Base-by-base conservation (phyloP, 2,329 filamentous ascomycete species). In the Cladosporium oxysporum region DNA sequence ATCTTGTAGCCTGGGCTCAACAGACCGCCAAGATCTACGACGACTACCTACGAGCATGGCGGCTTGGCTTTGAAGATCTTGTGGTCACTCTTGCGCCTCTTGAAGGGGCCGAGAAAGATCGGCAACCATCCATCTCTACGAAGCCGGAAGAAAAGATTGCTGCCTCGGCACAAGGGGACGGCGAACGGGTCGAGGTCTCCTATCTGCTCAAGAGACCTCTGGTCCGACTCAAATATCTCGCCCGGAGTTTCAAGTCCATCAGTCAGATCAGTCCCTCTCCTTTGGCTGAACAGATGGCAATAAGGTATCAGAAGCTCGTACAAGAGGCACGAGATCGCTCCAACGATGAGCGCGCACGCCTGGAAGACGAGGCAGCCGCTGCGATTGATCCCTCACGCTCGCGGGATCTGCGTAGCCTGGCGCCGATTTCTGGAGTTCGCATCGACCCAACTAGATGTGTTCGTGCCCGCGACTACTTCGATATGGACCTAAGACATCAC, bases 181-280 rank as follows among this genome's bases (percentile, higher is more conserved):
- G 94, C 14, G 92, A 97, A 76, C 88, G 92, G 61, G 93, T 97
- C 10, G 95, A 98, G 76, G 95, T 99, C 58, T 93, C 93, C 8
- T 96, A 95, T 78, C 83, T 99, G 55, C 83, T 99, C 62, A 97
- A 96, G 79, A 84, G 94, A 63, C 95, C 95, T 0, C 80, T 99
- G 50, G 88, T 97, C 26, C 87, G 95, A 57, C 82, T 97, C 67
- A 97, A 97, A 77, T 91, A 93, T 77, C 87, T 99, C 68, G 84
- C 89, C 52, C 97, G 93, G 77, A 90, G 92, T 44, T 87, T 96
- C 73, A 92, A 90, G 78, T 85, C 87, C 68, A 84, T 90, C 61
- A 84, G 88, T 71, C 81, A 84, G 21, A 79, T 87, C 16, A 75
- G 80, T 70, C 85, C 77, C 64, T 87, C 80, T 57, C 83, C 80